phyloP scores from a whole-genome alignment of 345 rosid species.

The Kandelia obovata region DNA sequence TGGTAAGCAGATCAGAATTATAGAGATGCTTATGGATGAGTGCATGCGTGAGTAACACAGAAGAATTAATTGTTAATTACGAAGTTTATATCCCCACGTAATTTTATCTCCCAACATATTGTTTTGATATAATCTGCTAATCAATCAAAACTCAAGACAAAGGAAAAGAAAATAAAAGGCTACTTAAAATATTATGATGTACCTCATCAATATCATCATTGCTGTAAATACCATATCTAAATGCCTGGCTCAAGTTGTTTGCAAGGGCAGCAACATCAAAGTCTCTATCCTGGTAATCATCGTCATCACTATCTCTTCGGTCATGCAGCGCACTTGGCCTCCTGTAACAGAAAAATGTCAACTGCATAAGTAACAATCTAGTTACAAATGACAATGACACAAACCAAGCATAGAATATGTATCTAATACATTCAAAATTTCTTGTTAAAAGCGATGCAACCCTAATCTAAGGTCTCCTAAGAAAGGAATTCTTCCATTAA shows the following conservation, averaged over 20 bases:
- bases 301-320: constrained; percentile 90
- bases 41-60: too few relatives aligned
- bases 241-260: constrained; percentile 88
- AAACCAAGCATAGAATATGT: neutral
- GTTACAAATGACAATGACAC: neutral
- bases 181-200: constrained; percentile 5
- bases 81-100: too few relatives aligned
- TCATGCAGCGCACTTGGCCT: constrained; percentile 84
- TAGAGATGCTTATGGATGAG: too few relatives aligned
- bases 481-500: too few relatives aligned
- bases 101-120: too few relatives aligned
- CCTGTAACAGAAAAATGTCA: constrained; percentile 39
- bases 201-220: constrained; percentile 86
- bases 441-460: too few relatives aligned
- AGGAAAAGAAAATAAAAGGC: neutral
- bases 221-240: constrained; percentile 78
- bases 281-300: constrained; percentile 92
- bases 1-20: too few relatives aligned
- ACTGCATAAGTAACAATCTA: neutral
- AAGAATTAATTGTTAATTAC: too few relatives aligned
- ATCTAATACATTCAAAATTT: too few relatives aligned
- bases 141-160: too few relatives aligned
- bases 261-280: constrained; percentile 93
- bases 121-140: too few relatives aligned
- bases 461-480: too few relatives aligned